Base-by-base conservation (phyloP, 805 yeast genomes). In the Lipomyces orientalis region DNA sequence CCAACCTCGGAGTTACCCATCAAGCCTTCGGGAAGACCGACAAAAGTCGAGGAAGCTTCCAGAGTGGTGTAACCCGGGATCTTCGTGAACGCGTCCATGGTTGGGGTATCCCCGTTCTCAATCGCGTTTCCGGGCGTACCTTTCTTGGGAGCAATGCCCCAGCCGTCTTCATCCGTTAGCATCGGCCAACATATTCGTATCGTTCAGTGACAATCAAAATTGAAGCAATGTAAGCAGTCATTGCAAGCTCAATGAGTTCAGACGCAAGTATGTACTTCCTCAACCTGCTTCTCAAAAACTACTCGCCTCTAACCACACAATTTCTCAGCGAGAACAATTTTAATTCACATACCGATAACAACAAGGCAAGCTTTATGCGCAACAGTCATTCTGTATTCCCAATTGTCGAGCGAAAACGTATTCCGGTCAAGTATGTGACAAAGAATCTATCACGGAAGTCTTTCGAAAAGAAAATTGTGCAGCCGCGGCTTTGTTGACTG, bases 1-100 rank as follows among this genome's bases (percentile, higher is more conserved):
- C 73, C 73, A 33, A 71, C 73, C 61, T 71, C 73, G 31, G 73
- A 71, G 67, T 71, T 71, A 33, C 73, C 73, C 73, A 71, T 71
- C 14, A 71, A 63, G n/a, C 73, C 73, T 62, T 71, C 72, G 29
- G 73, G 73, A 33, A 71, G 70, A 29, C 73, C 73, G 46, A 71
- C 73, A 49, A 64, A 68, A 16, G 64, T 60, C 49, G 73, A 70
- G 22, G 73, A 70, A 25, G 73, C 73, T 46, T 66, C 69, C 31
- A 71, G 70, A 39, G 57, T 59, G 52, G 73, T 67, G 62, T 70
- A 71, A 7, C 71, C 73, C 25, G 69, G 65, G 37, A 49, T 34
- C 43, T 56, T 60, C 33, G 57, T 25, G 58, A 71, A 70, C 29
- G 54, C 57, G 64, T 63, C 68, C 73, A 71, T 71, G 46, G 65